Conservation (phyloP, 768 basidiomycete genomes). For the Coprinopsis cinerea region DNA sequence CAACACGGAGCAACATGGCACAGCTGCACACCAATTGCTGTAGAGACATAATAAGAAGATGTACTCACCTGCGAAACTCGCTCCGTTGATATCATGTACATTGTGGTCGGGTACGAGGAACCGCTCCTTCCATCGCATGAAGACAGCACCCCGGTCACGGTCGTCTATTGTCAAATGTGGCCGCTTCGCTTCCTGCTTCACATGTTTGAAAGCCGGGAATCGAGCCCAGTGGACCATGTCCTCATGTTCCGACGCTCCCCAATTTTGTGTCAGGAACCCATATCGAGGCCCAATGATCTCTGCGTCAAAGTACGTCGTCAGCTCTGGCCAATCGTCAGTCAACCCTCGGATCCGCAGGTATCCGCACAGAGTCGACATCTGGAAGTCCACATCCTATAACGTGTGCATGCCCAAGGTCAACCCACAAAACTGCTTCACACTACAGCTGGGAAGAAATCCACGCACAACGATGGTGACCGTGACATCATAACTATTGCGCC, state of each 20-base stretch:
- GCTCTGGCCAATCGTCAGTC: slow-evolving; percentile 91
- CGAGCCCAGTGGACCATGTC: slow-evolving; percentile 94
- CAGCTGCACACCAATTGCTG: neutral
- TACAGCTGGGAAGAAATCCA: slow-evolving; percentile 19
- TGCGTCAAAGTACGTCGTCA: slow-evolving; percentile 95
- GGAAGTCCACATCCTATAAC: slow-evolving; percentile 80
- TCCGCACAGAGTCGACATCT: slow-evolving; percentile 80
- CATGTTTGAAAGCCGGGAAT: slow-evolving; percentile 84
- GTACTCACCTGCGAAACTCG: slow-evolving; percentile 83
- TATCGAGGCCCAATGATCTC: slow-evolving; percentile 90
- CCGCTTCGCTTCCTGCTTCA: slow-evolving; percentile 71
- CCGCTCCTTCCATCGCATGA: slow-evolving; percentile 96
- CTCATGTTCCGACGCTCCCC: slow-evolving; percentile 87
- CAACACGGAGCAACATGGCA: neutral
- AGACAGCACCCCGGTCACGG: slow-evolving; percentile 74
- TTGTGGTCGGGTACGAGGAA: slow-evolving; percentile 95
- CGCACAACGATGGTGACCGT: slow-evolving; percentile 87
- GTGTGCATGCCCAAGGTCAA: neutral
- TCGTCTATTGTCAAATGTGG: slow-evolving; percentile 76
- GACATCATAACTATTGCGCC: slow-evolving; percentile 91
- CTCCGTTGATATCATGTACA: slow-evolving; percentile 90
- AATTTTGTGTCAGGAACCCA: slow-evolving; percentile 86
- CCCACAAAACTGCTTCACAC: neutral
- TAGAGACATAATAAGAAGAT: neutral
- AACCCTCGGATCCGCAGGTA: slow-evolving; percentile 90